These are phyloP conservation scores for Saxophila tyrrhenica DNA, from an alignment of 495 filamentous ascomycete species.

Conservation along the genomic window DNA sequence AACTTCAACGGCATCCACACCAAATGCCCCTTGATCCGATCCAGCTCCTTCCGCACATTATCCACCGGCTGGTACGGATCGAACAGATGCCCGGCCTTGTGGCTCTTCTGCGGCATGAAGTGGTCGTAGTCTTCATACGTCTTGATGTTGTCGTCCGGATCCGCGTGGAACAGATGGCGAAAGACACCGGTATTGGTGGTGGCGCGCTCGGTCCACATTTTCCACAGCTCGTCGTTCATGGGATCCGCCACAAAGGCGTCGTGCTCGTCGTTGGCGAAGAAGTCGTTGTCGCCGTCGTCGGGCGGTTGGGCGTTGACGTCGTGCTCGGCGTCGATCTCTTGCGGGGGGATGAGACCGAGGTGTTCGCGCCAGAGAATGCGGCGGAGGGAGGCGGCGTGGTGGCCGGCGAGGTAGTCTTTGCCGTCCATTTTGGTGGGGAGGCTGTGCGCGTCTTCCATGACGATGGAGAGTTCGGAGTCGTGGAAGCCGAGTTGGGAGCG, in stretches of 20 bases:
- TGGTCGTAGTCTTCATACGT: conserved; percentile 80
- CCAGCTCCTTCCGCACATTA: conserved; percentile 63
- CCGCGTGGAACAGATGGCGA: conserved; percentile 78
- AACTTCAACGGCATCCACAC: conserved; percentile 95
- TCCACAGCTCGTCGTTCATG: conserved; percentile 68
- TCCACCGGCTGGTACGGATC: conserved; percentile 57
- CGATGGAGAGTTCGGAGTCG: conserved; percentile 84
- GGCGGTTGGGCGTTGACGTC: conserved; percentile 79
- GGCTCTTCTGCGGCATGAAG: conserved; percentile 36
- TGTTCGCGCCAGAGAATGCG: conserved; percentile 89
- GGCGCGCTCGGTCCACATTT: conserved; percentile 67
- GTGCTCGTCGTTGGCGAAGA: conserved; percentile 46
- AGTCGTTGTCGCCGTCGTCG: conserved; percentile 57
- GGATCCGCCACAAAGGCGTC: conserved; percentile 77
- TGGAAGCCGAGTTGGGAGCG: conserved; percentile 80
- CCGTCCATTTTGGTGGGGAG: conserved; percentile 72
- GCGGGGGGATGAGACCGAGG: conserved; percentile 67
- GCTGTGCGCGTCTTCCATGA: conserved; percentile 75
- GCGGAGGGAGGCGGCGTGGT: conserved; percentile 68
- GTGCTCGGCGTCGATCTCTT: conserved; percentile 55
- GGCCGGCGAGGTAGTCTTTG: conserved; percentile 57
- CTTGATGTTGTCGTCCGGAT: conserved; percentile 82
- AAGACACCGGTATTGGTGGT: conserved; percentile 75
- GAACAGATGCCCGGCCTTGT: conserved; percentile 75
- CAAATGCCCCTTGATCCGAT: conserved; percentile 73